Conservation (phyloP, 1,139 yeast species). For the Pichia sorboxylosa region DNA sequence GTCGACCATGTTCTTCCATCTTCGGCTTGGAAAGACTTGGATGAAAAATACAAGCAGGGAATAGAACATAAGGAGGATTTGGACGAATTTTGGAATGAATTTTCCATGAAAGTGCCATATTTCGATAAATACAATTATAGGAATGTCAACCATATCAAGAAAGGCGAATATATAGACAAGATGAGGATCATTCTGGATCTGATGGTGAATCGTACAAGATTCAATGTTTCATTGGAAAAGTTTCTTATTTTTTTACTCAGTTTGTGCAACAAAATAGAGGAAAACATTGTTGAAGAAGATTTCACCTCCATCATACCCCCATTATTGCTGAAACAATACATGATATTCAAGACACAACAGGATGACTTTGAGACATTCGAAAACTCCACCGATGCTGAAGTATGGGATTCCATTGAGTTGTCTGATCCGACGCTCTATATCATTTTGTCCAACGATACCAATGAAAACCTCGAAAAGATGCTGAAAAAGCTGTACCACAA, state of each 20-base stretch:
- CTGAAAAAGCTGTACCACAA: conserved; percentile 6
- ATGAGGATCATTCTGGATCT: conserved; percentile 9
- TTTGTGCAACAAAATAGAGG: conserved; percentile 2
- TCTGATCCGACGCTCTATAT: conserved; percentile 5
- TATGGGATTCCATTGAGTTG: conserved; percentile 3
- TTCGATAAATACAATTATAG: conserved; percentile 4
- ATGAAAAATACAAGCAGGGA: conserved; percentile 4
- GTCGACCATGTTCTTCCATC: conserved; percentile 11
- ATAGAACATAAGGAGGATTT: neutral
- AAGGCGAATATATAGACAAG: conserved; percentile 11
- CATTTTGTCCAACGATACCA: conserved; percentile 4
- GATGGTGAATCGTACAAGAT: conserved; percentile 6
- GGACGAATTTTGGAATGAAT: conserved; percentile 6
- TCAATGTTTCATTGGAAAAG: conserved; percentile 4
- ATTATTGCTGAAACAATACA: conserved; percentile 2
- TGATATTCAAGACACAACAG: conserved; percentile 3
- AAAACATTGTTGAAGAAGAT: conserved; percentile 1
- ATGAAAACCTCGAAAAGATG: conserved; percentile 6
- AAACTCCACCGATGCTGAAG: conserved; percentile 1
- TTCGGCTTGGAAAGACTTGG: conserved; percentile 5
- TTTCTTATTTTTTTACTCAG: conserved; percentile 5
- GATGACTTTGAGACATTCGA: neutral
- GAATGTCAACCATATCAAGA: conserved; percentile 5
- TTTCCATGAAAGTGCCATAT: conserved; percentile 9
- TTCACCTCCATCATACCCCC: conserved; percentile 2